These are phyloP conservation scores for Termitomyces bulborhizus DNA, from an alignment of 768 basidiomycete genomes.

Conservation along the genomic window DNA sequence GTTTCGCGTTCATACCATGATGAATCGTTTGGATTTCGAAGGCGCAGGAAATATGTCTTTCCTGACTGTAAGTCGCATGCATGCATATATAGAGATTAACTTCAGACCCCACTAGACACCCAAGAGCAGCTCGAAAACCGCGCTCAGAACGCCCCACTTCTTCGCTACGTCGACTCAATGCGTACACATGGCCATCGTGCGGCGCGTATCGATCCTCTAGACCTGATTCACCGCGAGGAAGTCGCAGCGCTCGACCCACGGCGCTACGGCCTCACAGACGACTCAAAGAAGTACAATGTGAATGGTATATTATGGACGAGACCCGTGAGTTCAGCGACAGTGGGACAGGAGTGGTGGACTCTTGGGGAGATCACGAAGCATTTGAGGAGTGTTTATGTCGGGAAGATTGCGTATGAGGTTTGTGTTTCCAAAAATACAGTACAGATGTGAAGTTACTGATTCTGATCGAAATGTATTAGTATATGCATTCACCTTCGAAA, in stretches of 20 bases:
- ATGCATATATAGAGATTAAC: background rate
- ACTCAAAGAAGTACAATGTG: conserved; percentile 53
- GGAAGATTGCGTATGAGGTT: conserved; percentile 83
- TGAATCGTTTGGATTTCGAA: conserved; percentile 73
- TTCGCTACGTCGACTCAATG: conserved; percentile 87
- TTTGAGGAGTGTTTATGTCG: conserved; percentile 72
- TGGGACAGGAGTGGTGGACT: conserved; percentile 46
- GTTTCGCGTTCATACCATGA: conserved; percentile 31
- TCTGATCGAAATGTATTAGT: conserved; percentile 26
- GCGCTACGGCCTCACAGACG: conserved; percentile 68
- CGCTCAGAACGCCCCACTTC: conserved; percentile 62
- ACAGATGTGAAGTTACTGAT: background rate
- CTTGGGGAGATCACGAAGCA: conserved; percentile 66
- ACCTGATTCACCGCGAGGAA: conserved; percentile 81
- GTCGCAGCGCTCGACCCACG: conserved; percentile 66
- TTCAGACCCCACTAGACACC: conserved; percentile 41
- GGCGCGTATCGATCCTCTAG: conserved; percentile 82
- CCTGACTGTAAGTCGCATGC: conserved; percentile 58
- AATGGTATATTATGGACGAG: conserved; percentile 80
- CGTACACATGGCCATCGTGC: conserved; percentile 83
- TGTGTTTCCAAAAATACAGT: background rate
- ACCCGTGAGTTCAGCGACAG: conserved; percentile 25
- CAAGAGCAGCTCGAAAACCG: conserved; percentile 62
- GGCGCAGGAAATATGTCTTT: conserved; percentile 53
- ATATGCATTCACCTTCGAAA: conserved; percentile 84